Evolutionary conservation across 208 protist species (phyloP).

Genomic region (Trypanosoma brucei): DNA sequence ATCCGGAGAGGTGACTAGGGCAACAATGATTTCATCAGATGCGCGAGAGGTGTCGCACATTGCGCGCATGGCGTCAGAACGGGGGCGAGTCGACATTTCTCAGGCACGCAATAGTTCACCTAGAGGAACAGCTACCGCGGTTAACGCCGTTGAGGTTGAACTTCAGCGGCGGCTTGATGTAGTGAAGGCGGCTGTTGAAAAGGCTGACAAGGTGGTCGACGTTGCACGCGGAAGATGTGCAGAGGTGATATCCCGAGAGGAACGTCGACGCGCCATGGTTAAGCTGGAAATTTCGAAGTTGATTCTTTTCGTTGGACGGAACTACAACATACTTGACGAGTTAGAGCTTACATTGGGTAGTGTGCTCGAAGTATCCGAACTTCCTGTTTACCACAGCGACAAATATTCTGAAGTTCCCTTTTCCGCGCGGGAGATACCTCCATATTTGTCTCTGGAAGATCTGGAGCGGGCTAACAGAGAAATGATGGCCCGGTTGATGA

Average conservation of each 20-base stretch:
- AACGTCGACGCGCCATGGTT: conserved; percentile 46
- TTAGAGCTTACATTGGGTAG: conserved; percentile 15
- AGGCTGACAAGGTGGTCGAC: conserved; percentile 12
- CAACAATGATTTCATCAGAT: not conserved
- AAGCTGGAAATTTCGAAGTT: conserved; percentile 63
- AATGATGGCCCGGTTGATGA: conserved; percentile 5
- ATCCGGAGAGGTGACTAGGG: not conserved
- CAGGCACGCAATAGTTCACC: not conserved
- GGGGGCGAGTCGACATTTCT: not conserved
- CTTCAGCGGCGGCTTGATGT: conserved; percentile 1
- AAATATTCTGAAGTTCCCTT: not conserved
- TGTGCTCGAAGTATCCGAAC: conserved; percentile 17
- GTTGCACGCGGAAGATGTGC: conserved; percentile 1
- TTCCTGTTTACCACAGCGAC: conserved; percentile 1
- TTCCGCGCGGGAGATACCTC: conserved; percentile 4
- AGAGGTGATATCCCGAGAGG: conserved; percentile 4
- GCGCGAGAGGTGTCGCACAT: not conserved
- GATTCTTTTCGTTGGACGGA: conserved; percentile 69
- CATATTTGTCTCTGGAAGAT: conserved; percentile 12
- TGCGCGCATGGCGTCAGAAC: not conserved
- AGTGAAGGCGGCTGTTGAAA: conserved; percentile 5
- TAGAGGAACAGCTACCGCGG: not conserved
- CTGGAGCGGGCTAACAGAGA: conserved; percentile 6
- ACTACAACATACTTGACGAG: conserved; percentile 56
- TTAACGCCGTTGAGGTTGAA: not conserved